Percentiles rank a stretch among this genome's conserved stretches.
These are phyloP conservation scores for Phytophthora kernoviae DNA, from an alignment of 352 stramenopile genomes.

Conservation along the genomic window DNA sequence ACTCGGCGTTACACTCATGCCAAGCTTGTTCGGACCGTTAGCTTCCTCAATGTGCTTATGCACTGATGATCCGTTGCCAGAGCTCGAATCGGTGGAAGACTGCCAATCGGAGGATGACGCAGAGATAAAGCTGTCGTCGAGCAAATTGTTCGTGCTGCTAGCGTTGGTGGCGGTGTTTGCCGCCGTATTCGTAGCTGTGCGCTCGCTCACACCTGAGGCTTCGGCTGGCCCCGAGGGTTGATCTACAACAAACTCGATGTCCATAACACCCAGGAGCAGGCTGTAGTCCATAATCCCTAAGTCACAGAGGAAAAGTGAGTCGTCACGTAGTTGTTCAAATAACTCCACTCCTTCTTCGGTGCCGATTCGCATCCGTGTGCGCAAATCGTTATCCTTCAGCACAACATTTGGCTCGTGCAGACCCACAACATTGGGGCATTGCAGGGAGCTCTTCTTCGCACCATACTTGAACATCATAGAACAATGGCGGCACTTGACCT, in stretches of 20 bases:
- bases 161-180: slow-evolving; percentile 16
- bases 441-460: slow-evolving; percentile 62
- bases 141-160: slow-evolving; percentile 20
- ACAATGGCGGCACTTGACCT: slow-evolving; percentile 86
- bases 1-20: slow-evolving; percentile 23
- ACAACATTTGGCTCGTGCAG: slow-evolving; percentile 87
- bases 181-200: slow-evolving; percentile 22
- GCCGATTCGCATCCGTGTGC: slow-evolving; percentile 81
- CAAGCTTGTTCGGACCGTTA: slow-evolving; percentile 8
- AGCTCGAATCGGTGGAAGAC: slow-evolving; percentile 19
- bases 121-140: slow-evolving; percentile 54
- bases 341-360: slow-evolving; percentile 54
- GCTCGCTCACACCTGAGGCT: slow-evolving; percentile 31
- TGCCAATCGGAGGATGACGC: slow-evolving; percentile 33
- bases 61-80: slow-evolving; percentile 16
- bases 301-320: slow-evolving; percentile 77
- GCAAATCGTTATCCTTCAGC: slow-evolving; percentile 88
- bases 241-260: slow-evolving; percentile 85
- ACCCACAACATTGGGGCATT: slow-evolving; percentile 81
- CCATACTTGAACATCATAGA: slow-evolving; percentile 88
- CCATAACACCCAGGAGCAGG: slow-evolving; percentile 84
- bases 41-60: slow-evolving; percentile 17
- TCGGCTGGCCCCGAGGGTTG: slow-evolving; percentile 40
- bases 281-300: slow-evolving; percentile 93
- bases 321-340: slow-evolving; percentile 69